These are phyloP conservation scores for Mixia osmundae DNA, from an alignment of 1,284 basidiomycete species.

Conservation along the genomic window DNA sequence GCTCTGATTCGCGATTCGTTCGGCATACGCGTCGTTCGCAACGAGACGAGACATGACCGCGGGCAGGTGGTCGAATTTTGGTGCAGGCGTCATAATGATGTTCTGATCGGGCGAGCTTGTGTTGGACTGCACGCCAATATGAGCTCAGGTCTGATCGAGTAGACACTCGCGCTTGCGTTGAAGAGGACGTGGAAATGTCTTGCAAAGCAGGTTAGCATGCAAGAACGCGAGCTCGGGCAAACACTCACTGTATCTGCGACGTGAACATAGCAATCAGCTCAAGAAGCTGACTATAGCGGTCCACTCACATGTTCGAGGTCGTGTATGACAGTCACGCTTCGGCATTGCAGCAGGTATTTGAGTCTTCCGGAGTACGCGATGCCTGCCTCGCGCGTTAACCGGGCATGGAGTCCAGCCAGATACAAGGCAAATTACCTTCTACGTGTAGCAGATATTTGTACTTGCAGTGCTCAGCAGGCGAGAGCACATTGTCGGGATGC, in stretches of 20 bases:
- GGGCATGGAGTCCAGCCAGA: too few species aligned
- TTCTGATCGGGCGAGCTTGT: slow-evolving; percentile 19
- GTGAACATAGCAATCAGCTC: slow-evolving; percentile 1
- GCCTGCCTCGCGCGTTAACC: too few species aligned
- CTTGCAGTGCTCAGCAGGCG: slow-evolving; percentile 21
- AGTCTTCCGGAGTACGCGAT: too few species aligned
- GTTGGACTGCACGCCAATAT: slow-evolving; percentile 1
- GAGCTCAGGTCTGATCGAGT: background rate
- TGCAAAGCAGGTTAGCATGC: background rate
- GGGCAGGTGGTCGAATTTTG: slow-evolving; percentile 15
- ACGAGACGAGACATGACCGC: slow-evolving; percentile 19
- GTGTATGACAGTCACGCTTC: slow-evolving; percentile 21
- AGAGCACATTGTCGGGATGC: slow-evolving; percentile 13
- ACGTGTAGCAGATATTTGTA: slow-evolving; percentile 22
- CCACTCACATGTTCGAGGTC: slow-evolving; percentile 11
- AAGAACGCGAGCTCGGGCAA: background rate
- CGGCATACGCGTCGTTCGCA: slow-evolving; percentile 13
- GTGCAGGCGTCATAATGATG: slow-evolving; percentile 18
- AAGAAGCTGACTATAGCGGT: background rate
- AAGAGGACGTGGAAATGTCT: slow-evolving; percentile 24
- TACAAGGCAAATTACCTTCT: slow-evolving; percentile 22
- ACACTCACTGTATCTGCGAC: slow-evolving; percentile 1
- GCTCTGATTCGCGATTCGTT: slow-evolving; percentile 21
- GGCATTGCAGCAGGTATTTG: slow-evolving; percentile 22
- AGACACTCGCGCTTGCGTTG: slow-evolving; percentile 5